Percentiles rank a stretch among this genome's conserved stretches.
Evolutionary conservation across 2,329 filamentous ascomycete species (phyloP).

Genomic region (Thermothelomyces thermophilus): DNA sequence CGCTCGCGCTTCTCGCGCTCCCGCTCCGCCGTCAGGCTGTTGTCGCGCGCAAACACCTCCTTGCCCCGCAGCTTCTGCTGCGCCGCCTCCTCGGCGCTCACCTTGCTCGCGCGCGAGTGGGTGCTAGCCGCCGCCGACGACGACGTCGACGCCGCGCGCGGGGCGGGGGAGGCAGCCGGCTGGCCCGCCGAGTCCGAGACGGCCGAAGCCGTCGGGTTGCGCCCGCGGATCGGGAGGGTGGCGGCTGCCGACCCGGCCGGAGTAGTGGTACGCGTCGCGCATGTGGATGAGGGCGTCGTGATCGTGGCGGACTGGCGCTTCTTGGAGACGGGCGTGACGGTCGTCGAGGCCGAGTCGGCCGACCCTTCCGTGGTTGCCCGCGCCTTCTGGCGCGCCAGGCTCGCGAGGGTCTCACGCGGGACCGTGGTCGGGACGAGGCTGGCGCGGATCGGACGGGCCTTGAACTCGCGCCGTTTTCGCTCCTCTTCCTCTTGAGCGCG

Average conservation of each 20-base stretch:
- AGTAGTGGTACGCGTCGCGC: not conserved
- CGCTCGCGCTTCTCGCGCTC: slow-evolving; percentile 49
- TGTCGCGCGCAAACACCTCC: slow-evolving; percentile 49
- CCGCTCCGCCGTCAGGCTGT: slow-evolving; percentile 39
- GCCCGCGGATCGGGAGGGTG: slow-evolving; percentile 22
- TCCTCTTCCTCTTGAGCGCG: slow-evolving; percentile 55
- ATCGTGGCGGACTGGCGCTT: slow-evolving; percentile 26
- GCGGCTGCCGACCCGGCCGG: not conserved
- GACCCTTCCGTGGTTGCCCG: slow-evolving; percentile 7
- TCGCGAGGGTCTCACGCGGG: slow-evolving; percentile 53
- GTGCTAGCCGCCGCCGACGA: slow-evolving; percentile 42
- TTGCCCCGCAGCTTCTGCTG: slow-evolving; percentile 47
- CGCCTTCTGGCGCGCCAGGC: slow-evolving; percentile 41
- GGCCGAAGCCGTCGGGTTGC: slow-evolving; percentile 19
- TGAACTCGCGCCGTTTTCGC: slow-evolving; percentile 55
- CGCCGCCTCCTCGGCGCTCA: slow-evolving; percentile 44
- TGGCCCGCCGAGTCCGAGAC: slow-evolving; percentile 22
- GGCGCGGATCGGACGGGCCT: slow-evolving; percentile 50
- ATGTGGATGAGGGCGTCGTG: not conserved
- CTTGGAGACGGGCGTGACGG: slow-evolving; percentile 20
- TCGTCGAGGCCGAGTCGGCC: slow-evolving; percentile 23
- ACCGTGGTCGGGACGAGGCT: slow-evolving; percentile 36
- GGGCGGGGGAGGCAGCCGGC: too few relatives aligned
- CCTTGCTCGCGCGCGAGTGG: slow-evolving; percentile 29
- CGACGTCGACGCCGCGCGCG: slow-evolving; percentile 41